Base-by-base conservation (phyloP, 2,329 filamentous ascomycete genomes). In the Lasiodiplodia hormozganensis region DNA sequence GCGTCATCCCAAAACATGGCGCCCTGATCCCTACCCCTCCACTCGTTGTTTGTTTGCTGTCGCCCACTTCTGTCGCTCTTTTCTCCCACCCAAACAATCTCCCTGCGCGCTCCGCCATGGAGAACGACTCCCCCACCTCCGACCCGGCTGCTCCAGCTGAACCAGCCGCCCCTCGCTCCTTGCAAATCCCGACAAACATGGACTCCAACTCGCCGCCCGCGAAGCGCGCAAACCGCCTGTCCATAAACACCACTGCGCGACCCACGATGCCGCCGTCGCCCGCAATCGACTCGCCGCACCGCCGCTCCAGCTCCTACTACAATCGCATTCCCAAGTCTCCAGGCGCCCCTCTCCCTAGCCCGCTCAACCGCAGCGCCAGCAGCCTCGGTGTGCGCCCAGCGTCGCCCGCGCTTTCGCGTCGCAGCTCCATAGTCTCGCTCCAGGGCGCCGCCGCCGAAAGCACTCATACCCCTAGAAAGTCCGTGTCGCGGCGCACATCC, bases 281-380 rank as follows among this genome's bases (percentile, higher is more conserved):
- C 4, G 65, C 73, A 1, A 70, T 65, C 58, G 54, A 71, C 53
- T 77, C 76, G 28, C 77, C 75, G 28, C 70, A 72, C 68, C 62
- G 66, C 40, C 65, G 70, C 49, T 68, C 71, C 49, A 73, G 34
- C 57, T 53, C 73, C 21, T 67, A 69, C 54, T 70, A 72, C 54
- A 62, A 28, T 16, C 74, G 71, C 38, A 69, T 71, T 11, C 73
- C 75, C 21, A 77, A 78, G 38, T 75, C 76, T 69, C 51, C 60
- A 16, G 67, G 43, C 49, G 54, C 66, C 12, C 62, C 70, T 43
- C 71, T 74, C 11, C 73, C 75, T 47, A 76, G 72, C 68, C 73
- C 78, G 21, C 71, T 82, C 36, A 79, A 76, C 67, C 79, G 83
- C 65, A 83, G 82, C 74, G 77, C 82, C 67, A 84, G 80, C 70